Conservation (phyloP, 192 early-diverging fungal genomes). For the Backusella morwellensis region DNA sequence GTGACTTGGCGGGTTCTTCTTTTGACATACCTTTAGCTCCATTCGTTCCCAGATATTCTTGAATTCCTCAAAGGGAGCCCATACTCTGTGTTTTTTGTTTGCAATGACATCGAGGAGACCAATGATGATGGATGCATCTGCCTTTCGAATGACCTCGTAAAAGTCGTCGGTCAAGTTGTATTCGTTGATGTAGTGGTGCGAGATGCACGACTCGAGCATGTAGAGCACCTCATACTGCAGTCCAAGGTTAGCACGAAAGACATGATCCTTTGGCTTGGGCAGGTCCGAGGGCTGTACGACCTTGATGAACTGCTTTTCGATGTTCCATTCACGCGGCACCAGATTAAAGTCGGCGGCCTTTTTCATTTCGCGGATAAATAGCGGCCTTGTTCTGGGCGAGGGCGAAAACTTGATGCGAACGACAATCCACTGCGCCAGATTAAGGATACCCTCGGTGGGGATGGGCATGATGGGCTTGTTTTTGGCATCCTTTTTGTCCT, state of each 20-base stretch:
- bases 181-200: conserved; percentile 37
- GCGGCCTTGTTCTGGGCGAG: not conserved
- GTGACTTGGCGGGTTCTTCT: conserved; percentile 38
- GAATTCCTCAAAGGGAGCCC: conserved; percentile 35
- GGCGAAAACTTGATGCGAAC: conserved; percentile 26
- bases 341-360: conserved; percentile 38
- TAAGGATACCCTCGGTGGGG: conserved; percentile 19
- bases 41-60: conserved; percentile 18
- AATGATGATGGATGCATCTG: conserved; percentile 28
- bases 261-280: conserved; percentile 10
- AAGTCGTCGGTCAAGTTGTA: conserved; percentile 43
- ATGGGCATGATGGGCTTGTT: conserved; percentile 23
- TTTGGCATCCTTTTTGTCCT: no score
- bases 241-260: conserved; percentile 14
- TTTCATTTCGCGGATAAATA: conserved; percentile 13
- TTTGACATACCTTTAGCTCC: conserved; percentile 11
- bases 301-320: not conserved
- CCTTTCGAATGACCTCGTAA: conserved; percentile 15
- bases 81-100: conserved; percentile 31
- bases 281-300: not conserved
- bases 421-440: conserved; percentile 47
- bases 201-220: conserved; percentile 42
- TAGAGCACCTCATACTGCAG: conserved; percentile 43
- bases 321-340: conserved; percentile 2
- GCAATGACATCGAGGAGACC: conserved; percentile 38